A percentile compares a stretch with the other conserved stretches of the same genome.
phyloP scores from a whole-genome alignment of 208 protist species.

The Leishmania major region DNA sequence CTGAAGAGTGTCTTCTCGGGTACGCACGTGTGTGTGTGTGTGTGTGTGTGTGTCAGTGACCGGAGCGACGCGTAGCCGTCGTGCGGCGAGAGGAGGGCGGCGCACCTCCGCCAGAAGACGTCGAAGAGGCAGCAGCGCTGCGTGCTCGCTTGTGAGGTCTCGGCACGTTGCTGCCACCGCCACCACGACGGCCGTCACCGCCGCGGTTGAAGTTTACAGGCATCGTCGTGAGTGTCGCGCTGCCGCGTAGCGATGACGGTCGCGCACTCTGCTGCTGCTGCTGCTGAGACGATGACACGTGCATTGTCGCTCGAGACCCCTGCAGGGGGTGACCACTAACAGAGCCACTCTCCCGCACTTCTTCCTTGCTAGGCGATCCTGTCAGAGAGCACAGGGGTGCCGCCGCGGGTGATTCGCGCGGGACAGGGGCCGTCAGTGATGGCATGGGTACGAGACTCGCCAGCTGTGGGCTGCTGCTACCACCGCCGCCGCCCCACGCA shows the following conservation, averaged over 20 bases:
- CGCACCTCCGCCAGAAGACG: conserved; percentile 1
- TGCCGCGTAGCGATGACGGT: conserved; percentile 25
- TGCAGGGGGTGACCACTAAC: not conserved
- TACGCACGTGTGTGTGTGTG: not conserved
- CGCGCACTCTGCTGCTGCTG: conserved; percentile 23
- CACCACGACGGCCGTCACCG: not conserved
- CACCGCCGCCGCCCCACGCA: not conserved
- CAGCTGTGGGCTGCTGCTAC: conserved; percentile 3
- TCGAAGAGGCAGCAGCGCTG: conserved; percentile 21
- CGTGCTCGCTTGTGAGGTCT: conserved; percentile 24
- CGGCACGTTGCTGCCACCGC: not conserved
- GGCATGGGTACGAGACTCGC: conserved; percentile 10
- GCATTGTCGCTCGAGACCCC: conserved; percentile 3
- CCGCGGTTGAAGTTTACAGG: conserved; percentile 15
- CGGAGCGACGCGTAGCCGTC: conserved; percentile 10
- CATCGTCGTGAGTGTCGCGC: conserved; percentile 16
- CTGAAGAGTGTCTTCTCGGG: too few species aligned
- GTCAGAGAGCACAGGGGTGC: not conserved
- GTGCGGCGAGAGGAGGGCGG: conserved; percentile 11
- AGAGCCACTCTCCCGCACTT: not conserved
- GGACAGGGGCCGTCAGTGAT: not conserved
- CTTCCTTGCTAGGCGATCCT: not conserved
- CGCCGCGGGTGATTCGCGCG: not conserved
- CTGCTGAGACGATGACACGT: not conserved
- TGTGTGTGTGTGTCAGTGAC: not conserved